These are phyloP conservation scores for Paracamarosporium sp. DNA, from an alignment of 2,329 filamentous ascomycete genomes.

Conservation along the genomic window DNA sequence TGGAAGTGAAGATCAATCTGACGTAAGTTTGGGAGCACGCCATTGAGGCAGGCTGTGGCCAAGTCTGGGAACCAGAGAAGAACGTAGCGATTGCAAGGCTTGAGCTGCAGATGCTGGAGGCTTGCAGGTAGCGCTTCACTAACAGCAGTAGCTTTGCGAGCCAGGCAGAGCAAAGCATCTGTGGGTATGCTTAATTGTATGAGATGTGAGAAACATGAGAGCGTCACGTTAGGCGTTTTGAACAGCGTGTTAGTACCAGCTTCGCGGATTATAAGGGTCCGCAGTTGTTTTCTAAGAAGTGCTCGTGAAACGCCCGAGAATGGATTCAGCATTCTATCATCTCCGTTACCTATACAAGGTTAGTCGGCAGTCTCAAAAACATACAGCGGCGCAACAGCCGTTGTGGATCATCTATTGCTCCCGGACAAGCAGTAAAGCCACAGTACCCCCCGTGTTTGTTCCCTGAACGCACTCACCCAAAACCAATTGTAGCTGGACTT, in stretches of 20 bases:
- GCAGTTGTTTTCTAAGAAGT: conserved; percentile 14
- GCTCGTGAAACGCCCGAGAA: conserved; percentile 15
- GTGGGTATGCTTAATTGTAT: conserved; percentile 17
- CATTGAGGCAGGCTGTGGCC: not conserved
- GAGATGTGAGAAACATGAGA: conserved; percentile 9
- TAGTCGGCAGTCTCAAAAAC: not conserved
- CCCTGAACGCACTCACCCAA: not conserved
- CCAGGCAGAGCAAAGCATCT: conserved; percentile 15
- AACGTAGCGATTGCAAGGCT: conserved; percentile 18
- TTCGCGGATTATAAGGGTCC: conserved; percentile 17
- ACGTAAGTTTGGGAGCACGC: conserved; percentile 9
- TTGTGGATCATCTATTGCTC: too few species aligned
- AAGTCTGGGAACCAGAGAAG: conserved; percentile 15
- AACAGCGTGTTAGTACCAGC: conserved; percentile 16
- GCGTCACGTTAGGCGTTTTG: conserved; percentile 11
- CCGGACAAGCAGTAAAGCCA: too few species aligned
- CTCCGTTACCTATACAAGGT: conserved; percentile 6
- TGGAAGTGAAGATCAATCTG: conserved; percentile 20
- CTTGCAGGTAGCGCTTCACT: conserved; percentile 6
- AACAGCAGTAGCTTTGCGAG: not conserved
- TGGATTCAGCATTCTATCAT: conserved; percentile 2
- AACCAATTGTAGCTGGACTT: not conserved
- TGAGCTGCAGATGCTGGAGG: conserved; percentile 14
- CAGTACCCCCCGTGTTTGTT: not conserved
- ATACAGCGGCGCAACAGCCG: too few species aligned